Evolutionary conservation across 2,329 filamentous ascomycete species (phyloP).

Genomic region (Paecilomyces sp.): DNA sequence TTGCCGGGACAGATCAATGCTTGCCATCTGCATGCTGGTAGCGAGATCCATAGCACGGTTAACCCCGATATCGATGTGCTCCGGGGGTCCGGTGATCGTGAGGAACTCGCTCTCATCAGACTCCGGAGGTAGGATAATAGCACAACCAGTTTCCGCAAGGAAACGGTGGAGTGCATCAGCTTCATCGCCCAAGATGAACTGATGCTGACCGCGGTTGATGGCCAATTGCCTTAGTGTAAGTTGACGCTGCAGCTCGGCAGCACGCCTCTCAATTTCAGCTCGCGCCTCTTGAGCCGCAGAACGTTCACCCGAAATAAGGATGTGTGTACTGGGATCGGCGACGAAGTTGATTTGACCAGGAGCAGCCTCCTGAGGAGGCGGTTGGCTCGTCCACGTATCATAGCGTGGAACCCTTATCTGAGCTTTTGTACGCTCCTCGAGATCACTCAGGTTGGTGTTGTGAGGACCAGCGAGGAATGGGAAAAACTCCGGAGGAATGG

Average conservation of each 20-base stretch:
- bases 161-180: slow-evolving; percentile 79
- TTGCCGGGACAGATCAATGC: slow-evolving; percentile 73
- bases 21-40: slow-evolving; percentile 75
- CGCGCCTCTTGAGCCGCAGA: slow-evolving; percentile 71
- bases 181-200: slow-evolving; percentile 86
- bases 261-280: slow-evolving; percentile 71
- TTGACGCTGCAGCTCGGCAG: slow-evolving; percentile 66
- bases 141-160: slow-evolving; percentile 82
- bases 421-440: slow-evolving; percentile 68
- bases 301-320: slow-evolving; percentile 81
- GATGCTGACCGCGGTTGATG: slow-evolving; percentile 80
- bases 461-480: slow-evolving; percentile 84
- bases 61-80: slow-evolving; percentile 65
- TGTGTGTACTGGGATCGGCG: slow-evolving; percentile 67
- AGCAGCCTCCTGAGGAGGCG: slow-evolving; percentile 56
- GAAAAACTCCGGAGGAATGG: slow-evolving; percentile 86
- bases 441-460: slow-evolving; percentile 58
- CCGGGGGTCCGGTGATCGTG: slow-evolving; percentile 73
- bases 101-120: slow-evolving; percentile 75
- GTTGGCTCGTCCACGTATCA: slow-evolving; percentile 62
- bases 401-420: slow-evolving; percentile 78
- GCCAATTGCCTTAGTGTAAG: slow-evolving; percentile 71
- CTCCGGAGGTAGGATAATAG: slow-evolving; percentile 70
- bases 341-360: slow-evolving; percentile 64
- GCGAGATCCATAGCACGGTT: slow-evolving; percentile 85